A percentile compares a stretch with the other conserved stretches of the same genome.
phyloP scores from a whole-genome alignment of 768 basidiomycete genomes.

The Tulasnella sp. region DNA sequence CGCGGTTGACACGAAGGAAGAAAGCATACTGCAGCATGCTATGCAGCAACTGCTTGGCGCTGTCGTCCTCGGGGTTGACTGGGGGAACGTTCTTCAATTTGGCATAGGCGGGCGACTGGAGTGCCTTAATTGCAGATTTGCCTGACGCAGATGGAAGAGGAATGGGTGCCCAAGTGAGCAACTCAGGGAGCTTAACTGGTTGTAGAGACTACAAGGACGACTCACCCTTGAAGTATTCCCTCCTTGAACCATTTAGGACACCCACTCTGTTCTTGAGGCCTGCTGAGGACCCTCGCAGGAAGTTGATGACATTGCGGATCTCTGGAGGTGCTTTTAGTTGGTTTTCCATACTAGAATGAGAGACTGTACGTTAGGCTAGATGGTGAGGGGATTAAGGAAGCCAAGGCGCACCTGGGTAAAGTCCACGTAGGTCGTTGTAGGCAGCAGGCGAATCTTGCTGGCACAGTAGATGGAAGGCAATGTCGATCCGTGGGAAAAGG shows the following conservation, averaged over 20 bases:
- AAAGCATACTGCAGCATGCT: constrained; percentile 76
- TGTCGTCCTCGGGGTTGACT: constrained; percentile 61
- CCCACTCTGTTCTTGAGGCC: constrained; percentile 87
- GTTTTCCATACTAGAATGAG: constrained; percentile 43
- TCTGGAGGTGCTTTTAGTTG: constrained; percentile 74
- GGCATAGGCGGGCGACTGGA: constrained; percentile 84
- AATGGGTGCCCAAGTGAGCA: neutral
- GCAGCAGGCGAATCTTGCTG: neutral
- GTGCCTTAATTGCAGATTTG: constrained; percentile 84
- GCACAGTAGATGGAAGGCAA: neutral
- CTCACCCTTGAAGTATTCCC: constrained; percentile 97
- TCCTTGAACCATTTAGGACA: constrained; percentile 84
- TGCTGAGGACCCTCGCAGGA: constrained; percentile 74
- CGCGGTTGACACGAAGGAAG: constrained; percentile 85
- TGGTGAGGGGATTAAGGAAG: neutral
- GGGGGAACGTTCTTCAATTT: constrained; percentile 72
- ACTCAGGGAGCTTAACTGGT: neutral
- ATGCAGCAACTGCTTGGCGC: constrained; percentile 60
- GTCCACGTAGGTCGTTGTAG: constrained; percentile 8
- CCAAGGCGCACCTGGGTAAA: neutral
- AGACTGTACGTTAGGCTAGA: neutral
- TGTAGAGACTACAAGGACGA: neutral
- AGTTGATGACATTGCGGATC: constrained; percentile 74
- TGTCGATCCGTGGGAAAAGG: neutral
- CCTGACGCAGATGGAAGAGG: constrained; percentile 41